A percentile compares a stretch with the other conserved stretches of the same genome.
Evolutionary conservation across 495 filamentous ascomycete species (phyloP).

Genomic region (Barbatosphaeria neglecta): DNA sequence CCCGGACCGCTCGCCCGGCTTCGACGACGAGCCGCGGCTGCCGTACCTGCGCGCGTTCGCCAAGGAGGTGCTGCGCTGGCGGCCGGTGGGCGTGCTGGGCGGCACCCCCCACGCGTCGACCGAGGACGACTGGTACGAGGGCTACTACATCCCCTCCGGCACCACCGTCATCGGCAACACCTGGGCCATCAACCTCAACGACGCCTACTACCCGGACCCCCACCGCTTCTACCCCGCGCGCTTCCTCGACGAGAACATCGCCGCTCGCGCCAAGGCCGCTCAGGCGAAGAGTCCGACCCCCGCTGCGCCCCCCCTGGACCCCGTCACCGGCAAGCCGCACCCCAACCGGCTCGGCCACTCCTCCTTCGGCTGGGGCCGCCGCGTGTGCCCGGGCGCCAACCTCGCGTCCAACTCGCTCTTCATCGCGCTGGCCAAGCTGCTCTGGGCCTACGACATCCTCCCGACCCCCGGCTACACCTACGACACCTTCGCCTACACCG

Average conservation of each 20-base stretch:
- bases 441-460: conserved; percentile 35
- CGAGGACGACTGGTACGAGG: conserved; percentile 29
- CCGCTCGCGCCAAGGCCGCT: conserved; percentile 11
- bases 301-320: neutral
- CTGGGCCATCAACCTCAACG: conserved; percentile 11
- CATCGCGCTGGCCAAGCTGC: conserved; percentile 29
- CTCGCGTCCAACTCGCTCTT: conserved; percentile 37
- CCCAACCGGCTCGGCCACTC: conserved; percentile 34
- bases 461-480: conserved; percentile 1
- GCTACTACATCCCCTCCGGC: conserved; percentile 26
- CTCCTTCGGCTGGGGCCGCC: conserved; percentile 38
- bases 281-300: neutral
- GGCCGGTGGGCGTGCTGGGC: conserved; percentile 33
- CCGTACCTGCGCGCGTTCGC: conserved; percentile 32
- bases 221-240: conserved; percentile 20
- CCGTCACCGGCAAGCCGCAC: conserved; percentile 12
- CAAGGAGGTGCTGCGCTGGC: conserved; percentile 42
- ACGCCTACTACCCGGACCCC: conserved; percentile 7
- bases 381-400: conserved; percentile 38
- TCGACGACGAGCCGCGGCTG: conserved; percentile 28
- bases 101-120: conserved; percentile 34
- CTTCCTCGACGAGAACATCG: conserved; percentile 23
- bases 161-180: conserved; percentile 21
- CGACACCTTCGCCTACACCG: conserved; percentile 4
- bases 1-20: conserved; percentile 25